Evolutionary conservation across 495 filamentous ascomycete species (phyloP).

Genomic region (Aspergillus cavernicola): DNA sequence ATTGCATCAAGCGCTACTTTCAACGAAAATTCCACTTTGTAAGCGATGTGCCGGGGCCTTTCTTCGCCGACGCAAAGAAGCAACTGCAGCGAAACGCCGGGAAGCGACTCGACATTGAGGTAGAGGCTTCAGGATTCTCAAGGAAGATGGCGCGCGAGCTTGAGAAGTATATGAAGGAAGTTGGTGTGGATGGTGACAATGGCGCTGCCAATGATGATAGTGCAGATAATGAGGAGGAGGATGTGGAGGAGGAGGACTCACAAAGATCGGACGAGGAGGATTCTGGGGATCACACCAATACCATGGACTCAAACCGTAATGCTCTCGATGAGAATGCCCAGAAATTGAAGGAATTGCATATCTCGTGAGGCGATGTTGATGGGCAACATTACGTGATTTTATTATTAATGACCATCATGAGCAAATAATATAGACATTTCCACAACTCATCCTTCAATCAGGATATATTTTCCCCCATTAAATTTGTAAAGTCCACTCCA

Average conservation of each 20-base stretch:
- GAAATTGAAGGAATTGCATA: conserved; percentile 31
- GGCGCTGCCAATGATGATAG: conserved; percentile 25
- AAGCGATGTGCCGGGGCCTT: conserved; percentile 76
- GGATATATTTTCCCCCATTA: not conserved
- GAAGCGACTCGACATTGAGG: conserved; percentile 76
- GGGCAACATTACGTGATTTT: conserved; percentile 22
- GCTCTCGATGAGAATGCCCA: conserved; percentile 32
- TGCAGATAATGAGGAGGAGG: conserved; percentile 39
- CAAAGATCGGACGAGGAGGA: conserved; percentile 24
- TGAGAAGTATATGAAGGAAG: conserved; percentile 79
- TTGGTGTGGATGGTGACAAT: conserved; percentile 54
- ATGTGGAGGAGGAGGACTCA: conserved; percentile 35
- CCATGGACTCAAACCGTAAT: conserved; percentile 5
- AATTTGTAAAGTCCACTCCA: too few relatives aligned
- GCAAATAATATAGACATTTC: conserved; percentile 23
- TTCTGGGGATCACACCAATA: not conserved
- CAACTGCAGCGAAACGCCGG: conserved; percentile 59
- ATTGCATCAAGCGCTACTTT: conserved; percentile 93
- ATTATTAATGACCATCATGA: conserved; percentile 31
- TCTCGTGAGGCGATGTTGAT: conserved; percentile 24
- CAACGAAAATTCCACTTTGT: conserved; percentile 82
- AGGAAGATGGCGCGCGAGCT: conserved; percentile 94
- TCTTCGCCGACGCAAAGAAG: conserved; percentile 78
- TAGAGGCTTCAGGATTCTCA: conserved; percentile 91
- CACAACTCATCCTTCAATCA: not conserved